Conservation (phyloP, 768 basidiomycete species). For the Lactarius sp. region DNA sequence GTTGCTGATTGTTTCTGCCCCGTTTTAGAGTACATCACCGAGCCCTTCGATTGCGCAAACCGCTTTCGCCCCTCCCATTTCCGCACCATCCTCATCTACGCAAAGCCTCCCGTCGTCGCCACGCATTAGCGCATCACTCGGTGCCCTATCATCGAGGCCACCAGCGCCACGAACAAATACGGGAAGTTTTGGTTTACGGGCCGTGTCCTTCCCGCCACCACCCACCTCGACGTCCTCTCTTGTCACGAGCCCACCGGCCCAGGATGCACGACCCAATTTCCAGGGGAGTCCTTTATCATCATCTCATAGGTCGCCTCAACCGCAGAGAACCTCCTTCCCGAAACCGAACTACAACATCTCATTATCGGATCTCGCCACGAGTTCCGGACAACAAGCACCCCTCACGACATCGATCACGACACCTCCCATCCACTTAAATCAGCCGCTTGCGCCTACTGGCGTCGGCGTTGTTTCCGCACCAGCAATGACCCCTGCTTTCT, state of each 20-base stretch:
- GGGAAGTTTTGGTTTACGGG: background rate
- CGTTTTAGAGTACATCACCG: conserved; percentile 16
- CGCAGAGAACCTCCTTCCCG: conserved; percentile 24
- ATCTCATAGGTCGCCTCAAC: conserved; percentile 21
- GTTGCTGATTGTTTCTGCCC: background rate
- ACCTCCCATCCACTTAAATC: conserved; percentile 24
- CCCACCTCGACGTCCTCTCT: conserved; percentile 14
- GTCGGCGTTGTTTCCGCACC: conserved; percentile 14
- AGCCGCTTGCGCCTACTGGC: background rate
- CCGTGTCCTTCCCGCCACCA: background rate
- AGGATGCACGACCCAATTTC: conserved; percentile 26
- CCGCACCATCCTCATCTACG: conserved; percentile 24
- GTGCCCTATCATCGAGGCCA: conserved; percentile 34
- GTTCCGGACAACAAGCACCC: conserved; percentile 1
- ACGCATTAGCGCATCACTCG: conserved; percentile 34
- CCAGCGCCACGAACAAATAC: conserved; percentile 36
- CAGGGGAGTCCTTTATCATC: conserved; percentile 16
- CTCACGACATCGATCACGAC: conserved; percentile 20
- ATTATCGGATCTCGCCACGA: conserved; percentile 29
- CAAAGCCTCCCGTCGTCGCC: conserved; percentile 28
- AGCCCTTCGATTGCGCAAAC: conserved; percentile 32
- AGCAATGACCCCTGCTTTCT: conserved; percentile 29
- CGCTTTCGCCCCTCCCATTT: conserved; percentile 14
- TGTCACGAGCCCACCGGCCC: conserved; percentile 24
- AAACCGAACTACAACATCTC: conserved; percentile 61